Evolutionary conservation across 1,139 yeast genomes (phyloP).

Genomic region (Diutina neorugosa): DNA sequence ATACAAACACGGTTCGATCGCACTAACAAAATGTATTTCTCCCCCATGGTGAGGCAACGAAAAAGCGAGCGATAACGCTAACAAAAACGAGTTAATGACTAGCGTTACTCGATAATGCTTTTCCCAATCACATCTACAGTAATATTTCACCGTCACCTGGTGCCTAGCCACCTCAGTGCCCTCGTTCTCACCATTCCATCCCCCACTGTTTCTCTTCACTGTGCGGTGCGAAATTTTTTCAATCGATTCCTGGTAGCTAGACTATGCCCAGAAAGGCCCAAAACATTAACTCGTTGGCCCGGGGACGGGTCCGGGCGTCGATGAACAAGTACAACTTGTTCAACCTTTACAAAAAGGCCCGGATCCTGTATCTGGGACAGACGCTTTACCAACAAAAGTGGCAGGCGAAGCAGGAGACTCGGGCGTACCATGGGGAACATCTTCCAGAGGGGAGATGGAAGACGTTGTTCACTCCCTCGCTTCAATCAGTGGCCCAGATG

Average conservation of each 20-base stretch:
- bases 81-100: no score
- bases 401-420: conserved; percentile 80
- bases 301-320: conserved; percentile 78
- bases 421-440: conserved; percentile 95
- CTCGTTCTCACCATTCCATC: neutral
- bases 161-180: no score
- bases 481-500: conserved; percentile 78
- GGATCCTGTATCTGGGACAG: conserved; percentile 38
- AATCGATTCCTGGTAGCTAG: neutral
- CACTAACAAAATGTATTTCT: neutral
- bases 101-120: no score
- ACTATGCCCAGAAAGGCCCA: conserved; percentile 53
- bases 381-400: conserved; percentile 85
- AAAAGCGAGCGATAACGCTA: no score
- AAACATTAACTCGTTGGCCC: conserved; percentile 44
- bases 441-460: conserved; percentile 78
- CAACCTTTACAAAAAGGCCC: conserved; percentile 65
- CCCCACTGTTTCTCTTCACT: neutral
- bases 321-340: conserved; percentile 88
- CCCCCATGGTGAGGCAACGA: neutral
- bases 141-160: no score
- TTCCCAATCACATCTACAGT: no score
- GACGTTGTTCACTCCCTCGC: conserved; percentile 54
- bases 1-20: neutral
- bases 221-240: neutral